These are phyloP conservation scores for Galerina marginata DNA, from an alignment of 768 basidiomycete genomes.

Conservation along the genomic window DNA sequence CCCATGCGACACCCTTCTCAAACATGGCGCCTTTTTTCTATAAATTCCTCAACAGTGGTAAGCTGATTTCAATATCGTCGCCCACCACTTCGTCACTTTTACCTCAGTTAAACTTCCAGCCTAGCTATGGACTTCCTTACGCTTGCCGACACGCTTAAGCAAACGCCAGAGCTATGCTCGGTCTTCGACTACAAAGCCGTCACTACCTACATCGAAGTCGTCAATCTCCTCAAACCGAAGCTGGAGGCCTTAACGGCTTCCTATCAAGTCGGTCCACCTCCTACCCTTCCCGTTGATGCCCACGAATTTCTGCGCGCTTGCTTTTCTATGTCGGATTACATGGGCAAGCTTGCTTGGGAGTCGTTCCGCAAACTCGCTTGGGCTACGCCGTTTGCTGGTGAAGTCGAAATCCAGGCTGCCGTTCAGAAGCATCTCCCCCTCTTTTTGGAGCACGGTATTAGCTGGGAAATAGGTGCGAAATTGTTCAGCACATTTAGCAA, in stretches of 20 bases:
- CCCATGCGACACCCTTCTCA: too few species aligned
- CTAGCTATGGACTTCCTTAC: too few species aligned
- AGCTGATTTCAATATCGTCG: too few species aligned
- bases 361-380: conserved; percentile 2
- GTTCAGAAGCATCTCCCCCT: background rate
- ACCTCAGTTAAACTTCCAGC: too few species aligned
- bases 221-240: background rate
- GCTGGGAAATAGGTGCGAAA: background rate
- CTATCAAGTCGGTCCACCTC: background rate
- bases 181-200: background rate
- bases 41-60: too few species aligned
- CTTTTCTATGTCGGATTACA: conserved; percentile 10
- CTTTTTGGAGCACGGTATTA: conserved; percentile 9
- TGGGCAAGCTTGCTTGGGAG: conserved; percentile 18
- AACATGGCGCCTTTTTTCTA: too few species aligned
- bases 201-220: background rate
- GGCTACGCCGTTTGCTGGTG: background rate
- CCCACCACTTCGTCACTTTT: too few species aligned
- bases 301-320: conserved; percentile 9
- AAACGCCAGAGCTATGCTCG: background rate
- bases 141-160: too few species aligned
- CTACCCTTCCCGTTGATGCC: conserved; percentile 1
- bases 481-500: background rate
- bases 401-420: background rate
- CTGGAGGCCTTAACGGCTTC: background rate